A percentile compares a stretch with the other conserved stretches of the same genome.
These are phyloP conservation scores for Chlamydomonas urium DNA, from an alignment of 139 green algal species.

Conservation along the genomic window DNA sequence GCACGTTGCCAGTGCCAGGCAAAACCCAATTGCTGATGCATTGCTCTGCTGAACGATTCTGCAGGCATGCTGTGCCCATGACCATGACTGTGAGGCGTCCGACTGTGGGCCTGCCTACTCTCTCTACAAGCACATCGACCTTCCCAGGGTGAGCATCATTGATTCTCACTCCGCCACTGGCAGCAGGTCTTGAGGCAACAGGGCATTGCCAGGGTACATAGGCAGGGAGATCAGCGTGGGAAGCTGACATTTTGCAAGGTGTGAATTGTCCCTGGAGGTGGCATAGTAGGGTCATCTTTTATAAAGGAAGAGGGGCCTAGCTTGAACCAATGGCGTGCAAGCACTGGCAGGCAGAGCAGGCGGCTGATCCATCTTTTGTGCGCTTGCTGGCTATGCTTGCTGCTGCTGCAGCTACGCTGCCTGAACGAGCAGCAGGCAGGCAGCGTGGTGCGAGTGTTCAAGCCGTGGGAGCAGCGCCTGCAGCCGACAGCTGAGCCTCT, in stretches of 20 bases:
- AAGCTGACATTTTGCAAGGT: not conserved
- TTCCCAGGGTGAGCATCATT: constrained; percentile 45
- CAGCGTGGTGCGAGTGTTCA: constrained; percentile 50
- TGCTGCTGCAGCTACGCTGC: constrained; percentile 57
- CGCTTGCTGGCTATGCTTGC: not conserved
- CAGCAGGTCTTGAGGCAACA: too few species aligned
- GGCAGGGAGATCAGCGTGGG: not conserved
- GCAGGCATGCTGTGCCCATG: constrained; percentile 72
- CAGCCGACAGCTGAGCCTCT: constrained; percentile 38
- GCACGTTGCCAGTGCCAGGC: too few species aligned
- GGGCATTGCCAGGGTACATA: not conserved
- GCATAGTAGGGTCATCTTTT: not conserved
- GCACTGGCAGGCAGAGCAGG: not conserved
- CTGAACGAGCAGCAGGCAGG: constrained; percentile 71
- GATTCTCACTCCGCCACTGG: too few species aligned
- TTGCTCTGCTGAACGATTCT: too few species aligned
- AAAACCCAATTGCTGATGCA: too few species aligned
- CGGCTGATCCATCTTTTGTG: not conserved
- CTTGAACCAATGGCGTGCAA: not conserved
- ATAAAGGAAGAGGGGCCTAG: not conserved
- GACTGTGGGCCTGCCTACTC: constrained; percentile 78
- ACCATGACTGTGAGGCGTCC: constrained; percentile 79
- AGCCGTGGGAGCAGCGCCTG: constrained; percentile 63
- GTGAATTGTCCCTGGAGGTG: not conserved
- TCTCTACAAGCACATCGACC: constrained; percentile 79